phyloP scores from a whole-genome alignment of 371 early-diverging fungal species.

The Mucor indicus region DNA sequence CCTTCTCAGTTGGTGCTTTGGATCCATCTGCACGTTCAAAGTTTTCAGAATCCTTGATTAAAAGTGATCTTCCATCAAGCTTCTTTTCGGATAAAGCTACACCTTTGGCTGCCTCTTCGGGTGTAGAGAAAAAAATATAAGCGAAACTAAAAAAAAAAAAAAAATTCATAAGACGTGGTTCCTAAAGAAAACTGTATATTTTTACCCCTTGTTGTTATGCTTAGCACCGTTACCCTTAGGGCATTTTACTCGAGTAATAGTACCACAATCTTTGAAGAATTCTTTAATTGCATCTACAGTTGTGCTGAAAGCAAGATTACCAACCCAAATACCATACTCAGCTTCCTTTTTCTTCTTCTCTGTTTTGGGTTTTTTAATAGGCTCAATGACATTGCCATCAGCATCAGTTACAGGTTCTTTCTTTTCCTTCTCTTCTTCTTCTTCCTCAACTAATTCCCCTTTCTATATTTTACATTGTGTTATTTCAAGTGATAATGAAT shows the following conservation, averaged over 20 bases:
- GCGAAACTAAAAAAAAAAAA: conserved; percentile 50
- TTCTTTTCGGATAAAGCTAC: conserved; percentile 57
- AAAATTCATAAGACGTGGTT: too few relatives aligned
- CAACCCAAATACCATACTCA: conserved; percentile 72
- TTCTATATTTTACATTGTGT: too few relatives aligned
- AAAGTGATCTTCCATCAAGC: conserved; percentile 59
- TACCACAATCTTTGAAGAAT: conserved; percentile 59
- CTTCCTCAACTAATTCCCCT: conserved; percentile 35
- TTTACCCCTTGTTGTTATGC: conserved; percentile 53
- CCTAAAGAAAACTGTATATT: background rate
- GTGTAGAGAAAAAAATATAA: conserved; percentile 63
- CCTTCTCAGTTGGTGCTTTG: conserved; percentile 27
- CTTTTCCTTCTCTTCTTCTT: conserved; percentile 22
- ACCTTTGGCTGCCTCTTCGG: conserved; percentile 55
- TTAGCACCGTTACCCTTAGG: conserved; percentile 47
- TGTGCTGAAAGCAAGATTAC: conserved; percentile 65
- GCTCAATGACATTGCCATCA: conserved; percentile 13
- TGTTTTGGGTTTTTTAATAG: conserved; percentile 32
- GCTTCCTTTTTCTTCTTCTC: conserved; percentile 39
- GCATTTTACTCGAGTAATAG: conserved; percentile 68
- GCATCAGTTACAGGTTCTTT: conserved; percentile 17
- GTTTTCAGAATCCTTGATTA: conserved; percentile 67
- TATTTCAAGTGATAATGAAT: too few relatives aligned
- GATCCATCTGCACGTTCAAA: conserved; percentile 52
- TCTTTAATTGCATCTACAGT: conserved; percentile 50